Evolutionary conservation across 495 filamentous ascomycete genomes (phyloP), one percentile per base, ranked within the genome.

Genomic region (Lasiosphaeria hispida): DNA sequence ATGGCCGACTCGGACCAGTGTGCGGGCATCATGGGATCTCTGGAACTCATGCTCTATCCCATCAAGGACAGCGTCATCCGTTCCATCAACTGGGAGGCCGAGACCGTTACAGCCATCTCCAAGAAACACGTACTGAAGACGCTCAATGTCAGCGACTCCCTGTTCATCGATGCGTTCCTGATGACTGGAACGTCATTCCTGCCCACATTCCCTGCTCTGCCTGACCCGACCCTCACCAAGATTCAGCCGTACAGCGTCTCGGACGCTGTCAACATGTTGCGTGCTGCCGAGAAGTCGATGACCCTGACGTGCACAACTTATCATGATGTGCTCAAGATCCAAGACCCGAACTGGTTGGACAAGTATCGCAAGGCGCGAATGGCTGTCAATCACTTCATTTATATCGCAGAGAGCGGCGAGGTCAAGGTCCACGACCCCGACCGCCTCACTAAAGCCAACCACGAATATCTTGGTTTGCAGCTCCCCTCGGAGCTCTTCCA

Each of bases 401-500:
- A 91, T 58, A 84, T 97, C 53, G 85, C 86, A 35, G 79, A 82
- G 18, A 84, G 87, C 48, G 94, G 92, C 14, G 80, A 84, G 52
- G 81, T 96, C 45, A 85, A 83, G 51, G 86, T 87, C 4, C 77
- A 91, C 65, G 84, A 91, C 57, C 77, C 77, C 35, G 85, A 87
- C 7, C 74, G 82, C 36, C 80, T 87, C 2, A 92, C 94, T 14
- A 78, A 76, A 17, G 93, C 97, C 70, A 80, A 91, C 59, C 89
- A 94, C 71, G 87, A 92, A 62, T 89, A 97, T 67, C 87, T 96
- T 61, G 91, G 92, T 17, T 84, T 92, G 53, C 89, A 91, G 35
- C 79, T 99, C 13, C 92, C 95, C 1, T 85, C 92, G 52, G 95
- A 99, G 73, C 76, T 99, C 6, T 96, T 91, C 69, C 88, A 89